Conservation (phyloP, 129 eudicot species). For the Pulicaria dysenterica region DNA sequence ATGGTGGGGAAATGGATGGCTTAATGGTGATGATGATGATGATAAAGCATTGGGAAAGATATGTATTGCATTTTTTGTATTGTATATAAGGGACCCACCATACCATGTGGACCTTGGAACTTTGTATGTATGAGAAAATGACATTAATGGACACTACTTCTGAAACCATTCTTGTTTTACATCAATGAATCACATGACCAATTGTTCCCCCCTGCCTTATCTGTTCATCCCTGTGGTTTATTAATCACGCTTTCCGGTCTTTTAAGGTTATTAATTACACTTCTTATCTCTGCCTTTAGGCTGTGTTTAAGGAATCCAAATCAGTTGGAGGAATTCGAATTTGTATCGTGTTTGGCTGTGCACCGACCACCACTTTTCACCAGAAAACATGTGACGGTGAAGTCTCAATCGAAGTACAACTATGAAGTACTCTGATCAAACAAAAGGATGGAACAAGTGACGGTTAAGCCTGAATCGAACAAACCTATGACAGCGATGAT, state of each 20-base stretch:
- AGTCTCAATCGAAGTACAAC: too few relatives aligned
- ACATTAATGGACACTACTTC: neutral
- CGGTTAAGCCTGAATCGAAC: too few relatives aligned
- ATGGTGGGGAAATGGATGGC: constrained; percentile 32
- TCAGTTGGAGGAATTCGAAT: too few relatives aligned
- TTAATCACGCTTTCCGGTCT: too few relatives aligned
- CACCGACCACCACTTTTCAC: too few relatives aligned
- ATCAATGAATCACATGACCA: constrained; percentile 23
- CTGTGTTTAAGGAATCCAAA: too few relatives aligned
- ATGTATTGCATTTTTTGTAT: constrained; percentile 23
- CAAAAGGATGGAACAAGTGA: too few relatives aligned
- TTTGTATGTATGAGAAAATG: constrained; percentile 29
- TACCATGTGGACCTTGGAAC: constrained; percentile 12
- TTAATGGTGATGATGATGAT: constrained; percentile 25
- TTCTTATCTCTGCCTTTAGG: too few relatives aligned
- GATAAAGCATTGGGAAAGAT: constrained; percentile 18
- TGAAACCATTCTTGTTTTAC: constrained; percentile 21
- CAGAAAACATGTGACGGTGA: too few relatives aligned
- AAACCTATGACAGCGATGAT: too few relatives aligned
- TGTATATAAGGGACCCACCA: neutral
- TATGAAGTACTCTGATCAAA: too few relatives aligned
- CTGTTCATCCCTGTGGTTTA: neutral
- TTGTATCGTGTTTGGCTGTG: too few relatives aligned
- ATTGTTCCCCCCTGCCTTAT: neutral
- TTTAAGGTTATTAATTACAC: neutral